Conservation (phyloP, 2,329 filamentous ascomycete species). For the Apiospora kogelbergensis region DNA sequence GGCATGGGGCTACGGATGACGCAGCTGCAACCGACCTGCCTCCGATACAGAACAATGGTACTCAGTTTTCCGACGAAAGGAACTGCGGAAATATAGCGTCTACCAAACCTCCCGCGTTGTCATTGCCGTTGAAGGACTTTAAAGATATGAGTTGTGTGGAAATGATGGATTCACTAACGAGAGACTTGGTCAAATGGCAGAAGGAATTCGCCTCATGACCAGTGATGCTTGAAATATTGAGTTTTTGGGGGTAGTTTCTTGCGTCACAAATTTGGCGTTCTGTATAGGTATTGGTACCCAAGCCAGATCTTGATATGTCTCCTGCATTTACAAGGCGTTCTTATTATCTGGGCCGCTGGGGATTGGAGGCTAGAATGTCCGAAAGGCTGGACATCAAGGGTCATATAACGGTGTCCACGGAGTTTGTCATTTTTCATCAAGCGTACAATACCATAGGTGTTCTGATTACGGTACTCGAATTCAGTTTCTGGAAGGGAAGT, state of each 20-base stretch:
- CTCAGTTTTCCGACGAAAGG: not conserved
- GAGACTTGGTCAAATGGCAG: conserved; percentile 83
- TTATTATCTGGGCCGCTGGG: not conserved
- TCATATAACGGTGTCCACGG: not conserved
- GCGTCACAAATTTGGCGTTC: not conserved
- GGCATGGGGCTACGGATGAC: conserved; percentile 41
- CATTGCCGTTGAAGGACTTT: conserved; percentile 50
- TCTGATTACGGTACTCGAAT: not conserved
- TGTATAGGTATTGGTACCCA: conserved; percentile 13
- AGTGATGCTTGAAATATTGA: not conserved
- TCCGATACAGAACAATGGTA: conserved; percentile 36
- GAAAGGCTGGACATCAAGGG: not conserved
- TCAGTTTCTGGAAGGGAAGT: not conserved
- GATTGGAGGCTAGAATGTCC: not conserved
- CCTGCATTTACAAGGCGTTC: conserved; percentile 12
- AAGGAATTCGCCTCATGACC: conserved; percentile 55
- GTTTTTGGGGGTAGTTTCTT: not conserved
- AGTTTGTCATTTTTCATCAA: not conserved
- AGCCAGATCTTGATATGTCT: conserved; percentile 12
- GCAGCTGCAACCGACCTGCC: conserved; percentile 31
- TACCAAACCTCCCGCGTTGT: conserved; percentile 16
- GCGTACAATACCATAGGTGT: conserved; percentile 6
- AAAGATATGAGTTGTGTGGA: conserved; percentile 75
- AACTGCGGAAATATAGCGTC: not conserved
- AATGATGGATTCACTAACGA: conserved; percentile 87